Evolutionary conservation across 129 eudicot species (phyloP).

Genomic region (Helichrysum umbraculigerum): DNA sequence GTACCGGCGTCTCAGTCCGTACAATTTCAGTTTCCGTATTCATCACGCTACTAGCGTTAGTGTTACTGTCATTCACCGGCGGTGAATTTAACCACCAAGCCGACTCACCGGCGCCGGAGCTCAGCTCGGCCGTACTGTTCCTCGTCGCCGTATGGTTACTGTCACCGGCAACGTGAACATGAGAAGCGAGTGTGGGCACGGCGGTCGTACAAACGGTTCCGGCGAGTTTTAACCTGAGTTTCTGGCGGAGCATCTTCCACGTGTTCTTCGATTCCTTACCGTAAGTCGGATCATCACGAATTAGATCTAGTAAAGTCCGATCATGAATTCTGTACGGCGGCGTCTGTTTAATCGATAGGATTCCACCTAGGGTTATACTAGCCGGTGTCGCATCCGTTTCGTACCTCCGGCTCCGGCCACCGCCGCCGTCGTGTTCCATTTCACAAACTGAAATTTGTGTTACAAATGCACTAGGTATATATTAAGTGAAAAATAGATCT

Average conservation of each 20-base stretch:
- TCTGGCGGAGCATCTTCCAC: constrained; percentile 57
- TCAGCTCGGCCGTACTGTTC: neutral
- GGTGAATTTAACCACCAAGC: constrained; percentile 20
- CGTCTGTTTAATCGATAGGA: constrained; percentile 40
- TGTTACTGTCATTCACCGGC: neutral
- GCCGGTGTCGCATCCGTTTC: constrained; percentile 20
- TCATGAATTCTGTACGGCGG: constrained; percentile 34
- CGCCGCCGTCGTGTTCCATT: constrained; percentile 23
- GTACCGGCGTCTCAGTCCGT: constrained; percentile 26
- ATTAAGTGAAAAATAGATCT: constrained; percentile 17
- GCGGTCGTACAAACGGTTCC: constrained; percentile 49
- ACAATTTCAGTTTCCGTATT: constrained; percentile 17
- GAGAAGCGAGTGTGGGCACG: constrained; percentile 45
- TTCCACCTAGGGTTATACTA: constrained; percentile 54
- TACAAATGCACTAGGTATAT: neutral
- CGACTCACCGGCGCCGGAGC: neutral
- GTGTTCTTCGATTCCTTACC: constrained; percentile 38
- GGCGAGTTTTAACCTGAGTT: constrained; percentile 51
- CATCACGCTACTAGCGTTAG: neutral
- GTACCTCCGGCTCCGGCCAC: constrained; percentile 31
- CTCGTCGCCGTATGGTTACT: constrained; percentile 16
- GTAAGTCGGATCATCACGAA: constrained; percentile 46
- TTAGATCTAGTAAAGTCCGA: constrained; percentile 63
- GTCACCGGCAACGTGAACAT: constrained; percentile 32
- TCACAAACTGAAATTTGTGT: neutral